phyloP scores from a whole-genome alignment of 768 basidiomycete species.

The Kwoniella botswanensis region DNA sequence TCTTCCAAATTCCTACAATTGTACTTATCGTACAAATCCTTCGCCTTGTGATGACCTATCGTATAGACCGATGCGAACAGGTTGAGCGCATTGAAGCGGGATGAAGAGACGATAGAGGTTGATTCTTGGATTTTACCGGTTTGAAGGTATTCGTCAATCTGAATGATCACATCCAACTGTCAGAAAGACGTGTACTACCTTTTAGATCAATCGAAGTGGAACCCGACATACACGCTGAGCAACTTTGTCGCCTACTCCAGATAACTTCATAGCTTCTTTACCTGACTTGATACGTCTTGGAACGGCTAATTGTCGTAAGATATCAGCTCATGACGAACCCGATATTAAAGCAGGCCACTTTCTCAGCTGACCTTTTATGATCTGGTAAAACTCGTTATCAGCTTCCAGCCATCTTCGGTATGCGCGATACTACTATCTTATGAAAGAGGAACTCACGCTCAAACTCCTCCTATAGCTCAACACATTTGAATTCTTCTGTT shows the following conservation, averaged over 20 bases:
- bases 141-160: slow-evolving; percentile 56
- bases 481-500: slow-evolving; percentile 56
- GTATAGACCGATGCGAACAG: slow-evolving; percentile 54
- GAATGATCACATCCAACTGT: neutral
- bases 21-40: slow-evolving; percentile 52
- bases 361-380: slow-evolving; percentile 35
- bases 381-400: slow-evolving; percentile 15
- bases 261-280: slow-evolving; percentile 49
- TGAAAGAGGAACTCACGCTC: slow-evolving; percentile 41
- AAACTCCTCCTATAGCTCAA: slow-evolving; percentile 56
- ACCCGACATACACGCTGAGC: slow-evolving; percentile 43
- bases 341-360: too few relatives aligned
- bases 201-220: too few relatives aligned
- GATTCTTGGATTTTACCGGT: slow-evolving; percentile 49
- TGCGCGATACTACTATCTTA: too few relatives aligned
- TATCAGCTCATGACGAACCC: neutral
- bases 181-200: neutral
- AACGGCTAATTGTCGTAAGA: slow-evolving; percentile 37
- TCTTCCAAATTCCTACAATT: slow-evolving; percentile 64
- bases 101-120: slow-evolving; percentile 43
- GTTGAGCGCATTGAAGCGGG: slow-evolving; percentile 44
- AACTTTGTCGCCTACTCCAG: slow-evolving; percentile 54
- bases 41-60: slow-evolving; percentile 52
- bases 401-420: neutral
- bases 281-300: slow-evolving; percentile 51